Evolutionary conservation across 352 stramenopile species (phyloP), one percentile per base, ranked within the genome.

Genomic region (Sclerospora graminicola): DNA sequence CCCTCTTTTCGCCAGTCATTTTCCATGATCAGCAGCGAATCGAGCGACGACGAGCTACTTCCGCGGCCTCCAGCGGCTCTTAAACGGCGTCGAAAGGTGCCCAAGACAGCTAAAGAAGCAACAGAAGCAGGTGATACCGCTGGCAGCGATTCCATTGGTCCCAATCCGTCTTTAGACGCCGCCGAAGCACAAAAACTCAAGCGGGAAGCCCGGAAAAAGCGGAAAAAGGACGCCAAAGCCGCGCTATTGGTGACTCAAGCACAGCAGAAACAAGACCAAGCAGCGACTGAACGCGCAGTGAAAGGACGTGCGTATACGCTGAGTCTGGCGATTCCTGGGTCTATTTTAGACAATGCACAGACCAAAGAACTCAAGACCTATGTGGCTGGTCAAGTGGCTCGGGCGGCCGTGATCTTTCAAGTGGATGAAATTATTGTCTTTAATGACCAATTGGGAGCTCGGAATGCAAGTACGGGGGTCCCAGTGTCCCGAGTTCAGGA

Each of bases 341-440:
- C 85, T 30, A 92, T 98, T 23, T 64, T 99, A 9, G 92, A 96
- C 51, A 99, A 99, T 60, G 94, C 92, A 26, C 95, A 98, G 68
- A 98, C 89, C 28, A 90, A 87, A 51, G 94, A 98, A 63, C 78
- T 99, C 11, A 92, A 95, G 63, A 98, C 96, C 23, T 94, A 98
- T 42, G 55, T 98, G 32, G 94, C 82, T 0, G 95, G 95, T 18
- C 91, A 98, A 64, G 96, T 99, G 42, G 95, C 95, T 29, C 89
- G 96, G 23, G 95, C 96, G 0, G 92, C 91, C 1, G 89, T 92
- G 16, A 96, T 99, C 51, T 99, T 97, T 71, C 83, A 98, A 54
- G 88, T 98, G 6, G 96, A 99, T 60, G 96, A 99, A 72, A 90
- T 99, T 54, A 70, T 99, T 10, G 92, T 99, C 4, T 98, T 97